Conservation (phyloP, 352 stramenopile species). For the Globisporangium irregulare region DNA sequence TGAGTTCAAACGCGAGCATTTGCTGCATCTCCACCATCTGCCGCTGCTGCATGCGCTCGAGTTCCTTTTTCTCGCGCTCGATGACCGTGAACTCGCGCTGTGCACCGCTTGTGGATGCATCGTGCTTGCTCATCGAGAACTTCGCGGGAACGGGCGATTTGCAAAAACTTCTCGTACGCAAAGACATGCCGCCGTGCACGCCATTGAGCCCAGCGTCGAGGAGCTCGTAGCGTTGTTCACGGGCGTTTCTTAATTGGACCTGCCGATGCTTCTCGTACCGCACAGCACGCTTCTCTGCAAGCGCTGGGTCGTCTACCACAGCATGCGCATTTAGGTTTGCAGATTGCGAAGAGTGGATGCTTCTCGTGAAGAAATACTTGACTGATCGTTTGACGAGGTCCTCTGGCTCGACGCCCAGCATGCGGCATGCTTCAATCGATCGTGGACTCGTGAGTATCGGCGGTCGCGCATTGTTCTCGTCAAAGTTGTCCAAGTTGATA, state of each 20-base stretch:
- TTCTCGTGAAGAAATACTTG: conserved; percentile 51
- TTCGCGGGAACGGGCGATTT: conserved; percentile 41
- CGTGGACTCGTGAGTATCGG: conserved; percentile 63
- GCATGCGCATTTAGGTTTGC: neutral
- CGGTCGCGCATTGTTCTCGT: conserved; percentile 32
- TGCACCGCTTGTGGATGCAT: conserved; percentile 15
- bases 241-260: conserved; percentile 46
- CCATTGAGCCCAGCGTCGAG: conserved; percentile 49
- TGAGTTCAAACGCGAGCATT: conserved; percentile 63
- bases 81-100: conserved; percentile 53
- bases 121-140: conserved; percentile 19
- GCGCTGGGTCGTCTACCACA: conserved; percentile 24
- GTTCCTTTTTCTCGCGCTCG: conserved; percentile 57
- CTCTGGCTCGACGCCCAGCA: conserved; percentile 65
- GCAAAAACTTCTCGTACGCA: conserved; percentile 51
- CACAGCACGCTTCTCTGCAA: conserved; percentile 54
- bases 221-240: conserved; percentile 49
- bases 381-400: conserved; percentile 57
- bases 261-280: conserved; percentile 61
- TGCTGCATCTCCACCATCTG: conserved; percentile 74
- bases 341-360: neutral
- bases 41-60: conserved; percentile 69
- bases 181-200: conserved; percentile 47
- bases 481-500: conserved; percentile 67
- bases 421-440: conserved; percentile 66